Evolutionary conservation across 176 grass and related monocot genomes (phyloP), one percentile per base, ranked within the genome.

Genomic region (Cenchrus fungigraminus): DNA sequence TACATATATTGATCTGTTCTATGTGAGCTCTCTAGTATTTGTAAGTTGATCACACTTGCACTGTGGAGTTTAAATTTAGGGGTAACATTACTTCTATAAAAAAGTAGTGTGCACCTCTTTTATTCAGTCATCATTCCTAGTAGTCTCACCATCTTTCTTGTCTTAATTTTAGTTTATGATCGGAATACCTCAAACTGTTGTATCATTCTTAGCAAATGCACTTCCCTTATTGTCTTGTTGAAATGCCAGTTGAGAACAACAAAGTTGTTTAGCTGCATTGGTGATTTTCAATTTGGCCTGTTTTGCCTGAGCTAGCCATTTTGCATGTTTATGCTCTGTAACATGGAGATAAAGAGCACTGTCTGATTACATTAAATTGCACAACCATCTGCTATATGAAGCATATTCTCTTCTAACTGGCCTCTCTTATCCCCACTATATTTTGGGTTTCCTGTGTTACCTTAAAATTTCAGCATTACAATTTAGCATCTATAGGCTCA

Each of bases 1-100:
- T 47, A 16, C 50, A 17, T 9, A 47, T 58, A 65, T 49, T 17
- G 8, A 10, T 74, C 20, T 59, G 28, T 52, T 51, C 19, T 74
- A 74, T 84, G 37, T 51, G 74, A 85, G 28, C 34, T 79, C 19
- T 51, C 13, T 65, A n/a, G 15, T 54, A 46, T 55, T 50, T 83
- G 4, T 69, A 78, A 40, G 72, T 47, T 42, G 62, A 59, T 43
- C 1, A 46, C 71, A 49, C 55, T 59, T 84, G 10, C 1, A 12
- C 2, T 12, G 46, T 62, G 49, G 2, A 79, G 29, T 13, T 40
- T 84, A 22, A 22, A 60, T 65, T 79, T 45, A 28, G 46, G 52
- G 19, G 14, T 37, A 37, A 7, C 19, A 69, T 82, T 43, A 45
- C 45, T 57, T 73, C 46, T 14, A 8, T 22, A 65, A 10, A 40